Base-by-base conservation (phyloP, 2,329 filamentous ascomycete genomes). In the Endoconidiophora laricicola region DNA sequence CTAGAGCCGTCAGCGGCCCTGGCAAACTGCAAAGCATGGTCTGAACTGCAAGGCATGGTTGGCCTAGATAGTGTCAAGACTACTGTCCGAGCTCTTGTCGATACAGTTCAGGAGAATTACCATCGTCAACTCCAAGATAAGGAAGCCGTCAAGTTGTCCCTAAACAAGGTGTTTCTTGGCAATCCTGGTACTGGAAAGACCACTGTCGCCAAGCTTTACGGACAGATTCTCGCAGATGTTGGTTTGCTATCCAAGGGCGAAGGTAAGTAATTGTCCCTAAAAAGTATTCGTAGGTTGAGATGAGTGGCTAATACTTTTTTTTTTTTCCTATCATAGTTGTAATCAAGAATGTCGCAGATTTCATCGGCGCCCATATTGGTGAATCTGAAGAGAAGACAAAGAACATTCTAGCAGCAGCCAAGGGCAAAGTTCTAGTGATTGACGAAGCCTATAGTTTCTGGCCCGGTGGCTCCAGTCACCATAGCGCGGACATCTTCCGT, bases 101-200 rank as follows among this genome's bases (percentile, higher is more conserved):
- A 79, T 55, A 72, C 68, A 0, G 67, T 86, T 14, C 64, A 72
- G 49, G 65, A 66, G 2, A 87, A 87, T 58, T 86, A 84, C 52
- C 56, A 71, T 3, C 66, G 80, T 0, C 83, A 87, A 57, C 62
- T 87, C 0, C 56, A 65, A 0, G 81, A 86, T 56, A 65, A 80
- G 58, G 69, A 71, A 0, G 59, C 70, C 0, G 64, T 86, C 0
- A 63, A 79, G 48, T 78, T 76, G 47, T 76, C 71, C 0, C 66
- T 86, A 0, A 87, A 86, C 59, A 68, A 71, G 6, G 74, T 86
- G 1, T 85, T 88, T 50, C 59, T 86, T 0, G 83, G 83, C 0
- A 73, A 70, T 1, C 83, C 84, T 0, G 83, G 84, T 0, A 88
- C 83, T 0, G 83, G 83, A 0, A 88, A 87, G 57, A 87, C 83